phyloP scores from a whole-genome alignment of 345 rosid species.

The Stellera chamaejasme region DNA sequence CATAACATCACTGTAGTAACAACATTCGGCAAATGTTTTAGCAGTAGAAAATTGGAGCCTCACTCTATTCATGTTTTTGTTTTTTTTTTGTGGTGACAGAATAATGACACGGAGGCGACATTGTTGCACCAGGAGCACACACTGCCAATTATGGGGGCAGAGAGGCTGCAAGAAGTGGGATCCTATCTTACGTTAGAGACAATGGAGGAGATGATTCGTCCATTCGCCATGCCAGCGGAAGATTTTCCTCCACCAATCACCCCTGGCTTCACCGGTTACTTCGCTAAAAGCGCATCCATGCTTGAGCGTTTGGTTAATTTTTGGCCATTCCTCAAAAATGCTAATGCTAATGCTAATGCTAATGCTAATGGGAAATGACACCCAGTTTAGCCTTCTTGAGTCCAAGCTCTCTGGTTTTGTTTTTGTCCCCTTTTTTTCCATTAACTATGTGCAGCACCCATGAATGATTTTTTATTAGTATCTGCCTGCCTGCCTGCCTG shows the following conservation, averaged over 20 bases:
- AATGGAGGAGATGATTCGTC: constrained; percentile 90
- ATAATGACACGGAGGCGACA: constrained; percentile 55
- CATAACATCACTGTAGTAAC: too few relatives aligned
- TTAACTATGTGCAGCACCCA: too few relatives aligned
- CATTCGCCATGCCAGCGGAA: constrained; percentile 97
- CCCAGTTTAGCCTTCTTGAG: too few relatives aligned
- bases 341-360: constrained; percentile 31
- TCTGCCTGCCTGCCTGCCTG: too few relatives aligned
- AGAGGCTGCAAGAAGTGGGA: constrained; percentile 88
- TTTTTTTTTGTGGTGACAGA: constrained; percentile 18
- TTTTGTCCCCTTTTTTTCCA: constrained; percentile 4
- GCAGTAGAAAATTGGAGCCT: too few relatives aligned
- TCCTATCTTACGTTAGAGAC: constrained; percentile 79
- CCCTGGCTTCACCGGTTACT: constrained; percentile 95
- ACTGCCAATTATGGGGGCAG: constrained; percentile 96
- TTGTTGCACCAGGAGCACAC: constrained; percentile 89
- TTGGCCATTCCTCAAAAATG: constrained; percentile 64
- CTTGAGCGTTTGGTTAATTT: constrained; percentile 73
- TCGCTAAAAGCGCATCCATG: constrained; percentile 87
- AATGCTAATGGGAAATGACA: constrained; percentile 35
- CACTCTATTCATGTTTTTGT: background rate
- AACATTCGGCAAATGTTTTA: too few relatives aligned
- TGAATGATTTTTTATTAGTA: too few relatives aligned
- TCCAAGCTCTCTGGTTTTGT: too few relatives aligned
- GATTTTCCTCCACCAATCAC: constrained; percentile 86